A percentile compares a stretch with the other conserved stretches of the same genome.
Evolutionary conservation across 129 eudicot genomes (phyloP).

Genomic region (Daucus carota): DH1_v3.0 NC_030385.2:25931001-25931500

Average conservation of each 20-base stretch:
- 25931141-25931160: not conserved
- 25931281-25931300: not conserved
- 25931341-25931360: not conserved
- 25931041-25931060: not conserved
- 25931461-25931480: not conserved
- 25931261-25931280: not conserved
- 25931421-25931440: not conserved
- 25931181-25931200: not conserved
- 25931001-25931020: not conserved
- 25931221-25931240: not conserved
- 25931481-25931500: not conserved
- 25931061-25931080: not conserved
- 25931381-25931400: not conserved
- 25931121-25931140: not conserved
- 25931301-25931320: conserved; percentile 1
- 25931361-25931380: not conserved
- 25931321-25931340: not conserved
- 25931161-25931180: not conserved
- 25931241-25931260: not conserved
- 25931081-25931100: not conserved
- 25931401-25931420: not conserved
- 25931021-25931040: not conserved
- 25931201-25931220: not conserved
- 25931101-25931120: not conserved
- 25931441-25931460: not conserved